Base-by-base conservation (phyloP, 345 rosid species). In the Gossypium anomalum region DNA sequence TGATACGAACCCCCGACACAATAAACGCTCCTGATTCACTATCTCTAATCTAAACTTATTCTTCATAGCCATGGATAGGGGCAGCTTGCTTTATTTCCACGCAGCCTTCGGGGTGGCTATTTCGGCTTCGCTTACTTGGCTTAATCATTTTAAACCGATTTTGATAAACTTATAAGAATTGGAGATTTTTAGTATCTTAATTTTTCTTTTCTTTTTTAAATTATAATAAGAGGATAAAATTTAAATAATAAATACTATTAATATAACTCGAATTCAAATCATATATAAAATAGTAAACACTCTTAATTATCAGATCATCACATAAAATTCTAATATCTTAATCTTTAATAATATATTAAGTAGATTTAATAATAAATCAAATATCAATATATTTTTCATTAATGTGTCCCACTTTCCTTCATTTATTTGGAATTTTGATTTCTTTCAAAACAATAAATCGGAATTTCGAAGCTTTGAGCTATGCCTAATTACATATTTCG, bases 21-120 rank as follows among this genome's bases (percentile, higher is more conserved):
- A 34, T 34, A 34, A 34, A 34, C 41, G 41, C 41, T 34, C 41
- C 7, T 3, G 73, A 75, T 67, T 71, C 7, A 52, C 9, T 43
- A 2, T 5, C 20, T 74, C 23, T 63, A 59, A 74, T 78, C 43
- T 7, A 17, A 12, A 60, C 74, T 74, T 73, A 74, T 77, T 71
- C 44, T 57, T 41, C 57, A 15, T 16, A n/a, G 27, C 14, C 41
- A 34, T 34, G 7, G 41, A 34, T 34, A 34, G 41, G 43, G 72
- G 51, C 14, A 27, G 3, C 38, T 80, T 71, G 82, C 86, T 79
- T 84, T 62, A 23, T 52, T 51, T 79, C 56, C 72, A 84, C 84
- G 86, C 86, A 64, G 52, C 66, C 81, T 69, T 51, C 15, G 12
- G 19, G 14, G 22, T n/a, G 41, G 16, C 52, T 22, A 4, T 25